Evolutionary conservation across 2,329 filamentous ascomycete species (phyloP), one percentile per base, ranked within the genome.

Genomic region (Aureobasidium sp.): DNA sequence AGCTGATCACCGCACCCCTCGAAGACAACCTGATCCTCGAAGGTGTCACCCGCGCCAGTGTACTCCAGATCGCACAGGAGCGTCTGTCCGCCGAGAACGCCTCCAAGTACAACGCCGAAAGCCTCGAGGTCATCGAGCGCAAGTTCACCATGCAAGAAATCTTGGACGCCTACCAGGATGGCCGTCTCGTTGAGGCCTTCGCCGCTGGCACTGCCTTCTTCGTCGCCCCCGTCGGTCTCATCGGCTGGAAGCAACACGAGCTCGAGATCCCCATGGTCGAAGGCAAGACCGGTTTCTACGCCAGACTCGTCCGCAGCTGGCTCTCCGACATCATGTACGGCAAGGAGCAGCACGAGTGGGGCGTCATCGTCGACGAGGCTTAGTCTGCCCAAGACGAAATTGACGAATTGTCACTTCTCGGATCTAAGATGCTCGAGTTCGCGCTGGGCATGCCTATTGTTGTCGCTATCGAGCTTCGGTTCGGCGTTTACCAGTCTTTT

Each of bases 21-120:
- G 88, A 88, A 62, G 90, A 90, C 70, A 85, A 88, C 70, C 81
- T 96, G 64, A 96, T 97, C 67, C 81, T 97, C 3, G 89, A 93
- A 65, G 92, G 92, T 66, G 87, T 97, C 12, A 97, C 91, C n/a
- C 81, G 92, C 58, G 81, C 89, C 60, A 92, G 88, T 68, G 85
- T 92, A 22, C 74, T 96, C 39, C 86, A 93, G 67, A 79, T 96
- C 22, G 86, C 84, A 0, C 79, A 83, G 27, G 80, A 86, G 72
- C 80, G 87, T 8, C 75, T 95, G 12, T 73, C 75, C 1, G 61
- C 61, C 60, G 39, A 19, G 60, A 63, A n/a, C 4, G 62, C 60
- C 6, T 66, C 67, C 19, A 62, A 61, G 37, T 60, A 60, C 47
- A 33, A 44, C 14, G 47, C 19, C 29, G 57, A 60, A 15, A 60